Evolutionary conservation across 2,329 filamentous ascomycete species (phyloP).

Genomic region (Calonectria fujianensis): DNA sequence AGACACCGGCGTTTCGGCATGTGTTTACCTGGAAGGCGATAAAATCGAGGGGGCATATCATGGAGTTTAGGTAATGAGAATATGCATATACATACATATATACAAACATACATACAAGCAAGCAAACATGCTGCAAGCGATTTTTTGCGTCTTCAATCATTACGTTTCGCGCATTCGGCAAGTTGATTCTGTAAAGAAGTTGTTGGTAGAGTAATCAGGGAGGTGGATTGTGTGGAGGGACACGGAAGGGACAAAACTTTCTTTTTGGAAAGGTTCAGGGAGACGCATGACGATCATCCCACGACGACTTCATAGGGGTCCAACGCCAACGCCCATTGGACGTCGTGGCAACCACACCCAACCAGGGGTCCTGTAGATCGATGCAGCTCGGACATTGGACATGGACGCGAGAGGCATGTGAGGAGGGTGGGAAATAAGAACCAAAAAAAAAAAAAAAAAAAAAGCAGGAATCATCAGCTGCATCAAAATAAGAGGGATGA

Average conservation of each 20-base stretch:
- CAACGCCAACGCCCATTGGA: not conserved
- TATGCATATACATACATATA: conserved; percentile 24
- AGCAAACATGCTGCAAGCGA: not conserved
- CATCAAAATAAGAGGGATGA: not conserved
- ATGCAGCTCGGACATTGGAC: not conserved
- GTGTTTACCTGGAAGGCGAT: conserved; percentile 24
- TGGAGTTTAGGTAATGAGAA: conserved; percentile 21
- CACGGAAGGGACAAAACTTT: not conserved
- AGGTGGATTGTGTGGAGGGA: not conserved
- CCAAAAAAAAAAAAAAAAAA: not conserved
- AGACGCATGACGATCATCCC: conserved; percentile 10
- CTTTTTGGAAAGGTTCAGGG: not conserved
- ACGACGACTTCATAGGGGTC: not conserved
- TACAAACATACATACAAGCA: not conserved
- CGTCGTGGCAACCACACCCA: conserved; percentile 36
- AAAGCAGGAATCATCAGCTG: not conserved
- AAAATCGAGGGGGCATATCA: conserved; percentile 21
- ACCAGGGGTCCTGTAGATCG: not conserved
- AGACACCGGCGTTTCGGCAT: conserved; percentile 37
- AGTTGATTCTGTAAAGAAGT: not conserved
- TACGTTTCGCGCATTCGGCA: not conserved
- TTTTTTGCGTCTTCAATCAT: not conserved
- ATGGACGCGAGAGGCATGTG: not conserved
- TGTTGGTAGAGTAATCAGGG: not conserved
- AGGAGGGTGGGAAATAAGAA: too few relatives aligned